These are phyloP conservation scores for Blastomyces gilchristii DNA, from an alignment of 2,329 filamentous ascomycete species.

Conservation along the genomic window DNA sequence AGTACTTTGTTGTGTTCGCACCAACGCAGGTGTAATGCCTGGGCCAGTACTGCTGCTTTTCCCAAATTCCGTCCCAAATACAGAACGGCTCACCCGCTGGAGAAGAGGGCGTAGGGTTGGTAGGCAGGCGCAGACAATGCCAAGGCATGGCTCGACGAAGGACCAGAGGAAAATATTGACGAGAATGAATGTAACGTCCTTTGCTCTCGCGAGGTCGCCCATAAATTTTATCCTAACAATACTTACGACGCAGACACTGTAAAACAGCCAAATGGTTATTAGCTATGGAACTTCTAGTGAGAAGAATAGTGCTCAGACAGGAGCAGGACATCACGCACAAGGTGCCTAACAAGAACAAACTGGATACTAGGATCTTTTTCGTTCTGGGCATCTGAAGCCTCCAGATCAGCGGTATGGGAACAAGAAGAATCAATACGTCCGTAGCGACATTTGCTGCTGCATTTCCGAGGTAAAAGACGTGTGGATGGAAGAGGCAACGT, in stretches of 20 bases:
- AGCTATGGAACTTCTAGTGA: not conserved
- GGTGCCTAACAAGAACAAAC: slow-evolving; percentile 29
- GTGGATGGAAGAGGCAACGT: slow-evolving; percentile 7
- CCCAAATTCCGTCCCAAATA: not conserved
- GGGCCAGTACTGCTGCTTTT: not conserved
- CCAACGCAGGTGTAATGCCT: not conserved
- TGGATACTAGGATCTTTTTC: slow-evolving; percentile 28
- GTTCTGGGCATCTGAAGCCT: slow-evolving; percentile 24
- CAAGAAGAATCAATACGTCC: slow-evolving; percentile 15
- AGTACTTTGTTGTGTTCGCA: not conserved
- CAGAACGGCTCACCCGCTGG: slow-evolving; percentile 15
- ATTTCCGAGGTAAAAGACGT: slow-evolving; percentile 13
- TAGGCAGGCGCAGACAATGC: slow-evolving; percentile 29
- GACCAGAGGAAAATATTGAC: slow-evolving; percentile 26
- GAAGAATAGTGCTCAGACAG: not conserved
- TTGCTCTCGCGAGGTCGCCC: slow-evolving; percentile 31
- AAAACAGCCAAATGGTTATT: not conserved
- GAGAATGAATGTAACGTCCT: slow-evolving; percentile 29
- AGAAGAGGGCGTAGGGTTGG: slow-evolving; percentile 26
- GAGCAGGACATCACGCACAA: slow-evolving; percentile 22
- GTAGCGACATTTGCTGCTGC: slow-evolving; percentile 11
- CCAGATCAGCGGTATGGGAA: slow-evolving; percentile 16
- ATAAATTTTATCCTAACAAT: slow-evolving; percentile 35
- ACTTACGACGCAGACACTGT: slow-evolving; percentile 31
- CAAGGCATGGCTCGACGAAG: slow-evolving; percentile 26